Base-by-base conservation (phyloP, 2,329 filamentous ascomycete genomes). In the Balansia obtecta region DNA sequence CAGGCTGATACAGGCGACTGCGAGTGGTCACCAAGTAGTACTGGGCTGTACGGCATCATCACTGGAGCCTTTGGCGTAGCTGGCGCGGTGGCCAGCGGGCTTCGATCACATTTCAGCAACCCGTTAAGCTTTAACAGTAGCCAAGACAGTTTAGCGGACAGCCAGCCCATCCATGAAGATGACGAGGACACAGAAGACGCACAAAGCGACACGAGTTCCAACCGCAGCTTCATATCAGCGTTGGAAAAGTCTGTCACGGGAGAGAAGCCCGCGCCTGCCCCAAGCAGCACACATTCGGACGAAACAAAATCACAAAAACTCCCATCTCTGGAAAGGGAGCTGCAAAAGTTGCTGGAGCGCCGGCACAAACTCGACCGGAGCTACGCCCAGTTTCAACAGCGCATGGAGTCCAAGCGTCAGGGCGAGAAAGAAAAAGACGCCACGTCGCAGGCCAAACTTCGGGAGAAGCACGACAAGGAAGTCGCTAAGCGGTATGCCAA, bases 401-500 rank as follows among this genome's bases (percentile, higher is more conserved):
- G 72, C 43, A 63, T 68, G 34, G 57, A 65, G 32, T 68, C 62
- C 27, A 73, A 72, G 53, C 68, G 70, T 16, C 64, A 66, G 11
- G 76, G 77, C 34, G 71, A 71, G 52, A 65, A 73, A 54, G 68
- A 70, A 46, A 68, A 75, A 50, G 77, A 83, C 44, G 70, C 68
- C 46, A 64, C 69, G 1, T 69, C 71, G 1, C 54, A 80, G 5
- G 71, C 74, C 32, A 84, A 80, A 61, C 71, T 80, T 8, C 74
- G 76, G 32, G 79, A 83, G 60, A 82, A 78, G 59, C 80, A 86
- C 62, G 75, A 80, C 44, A 72, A 70, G 45, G 80, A 85, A 55
- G 62, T 82, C 0, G 76, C 77, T 42, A 86, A 83, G 60, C 78
- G 83, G 48, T 78, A 84, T 56, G 81, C 81, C 34, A 83, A 82